Evolutionary conservation across 306 rosid species (phyloP).

Genomic region (Argentina anserina): DNA sequence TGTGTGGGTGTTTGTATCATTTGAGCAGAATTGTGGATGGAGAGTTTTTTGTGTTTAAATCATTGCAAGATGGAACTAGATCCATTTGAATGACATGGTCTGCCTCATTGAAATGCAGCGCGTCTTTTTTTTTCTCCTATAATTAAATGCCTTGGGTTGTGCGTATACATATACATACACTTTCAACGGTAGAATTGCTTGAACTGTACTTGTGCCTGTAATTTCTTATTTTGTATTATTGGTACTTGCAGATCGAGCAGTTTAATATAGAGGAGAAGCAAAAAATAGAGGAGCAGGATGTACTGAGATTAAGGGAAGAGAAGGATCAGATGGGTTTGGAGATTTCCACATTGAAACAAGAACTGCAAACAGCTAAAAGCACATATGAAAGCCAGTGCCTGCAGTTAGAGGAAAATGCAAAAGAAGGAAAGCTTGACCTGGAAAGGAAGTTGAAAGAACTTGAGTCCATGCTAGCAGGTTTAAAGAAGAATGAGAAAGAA

Average conservation of each 20-base stretch:
- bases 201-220: background rate
- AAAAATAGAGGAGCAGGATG: constrained; percentile 73
- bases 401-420: constrained; percentile 56
- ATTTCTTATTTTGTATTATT: constrained; percentile 22
- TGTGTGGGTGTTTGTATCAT: no score
- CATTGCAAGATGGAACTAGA: background rate
- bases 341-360: constrained; percentile 61
- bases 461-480: constrained; percentile 49
- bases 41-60: background rate
- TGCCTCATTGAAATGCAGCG: no score
- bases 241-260: constrained; percentile 57
- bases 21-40: background rate
- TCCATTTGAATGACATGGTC: background rate
- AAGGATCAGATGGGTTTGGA: constrained; percentile 53
- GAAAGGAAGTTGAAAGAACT: constrained; percentile 62
- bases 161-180: background rate
- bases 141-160: background rate
- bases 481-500: constrained; percentile 62
- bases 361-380: constrained; percentile 54
- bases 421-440: constrained; percentile 53
- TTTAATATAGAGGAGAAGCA: constrained; percentile 65
- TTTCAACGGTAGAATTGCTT: no score
- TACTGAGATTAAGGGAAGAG: constrained; percentile 57
- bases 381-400: constrained; percentile 50
- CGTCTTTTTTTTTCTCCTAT: no score